A percentile compares a stretch with the other conserved stretches of the same genome.
Evolutionary conservation across 805 yeast species (phyloP).

Genomic region (Hanseniaspora meyeri): DNA sequence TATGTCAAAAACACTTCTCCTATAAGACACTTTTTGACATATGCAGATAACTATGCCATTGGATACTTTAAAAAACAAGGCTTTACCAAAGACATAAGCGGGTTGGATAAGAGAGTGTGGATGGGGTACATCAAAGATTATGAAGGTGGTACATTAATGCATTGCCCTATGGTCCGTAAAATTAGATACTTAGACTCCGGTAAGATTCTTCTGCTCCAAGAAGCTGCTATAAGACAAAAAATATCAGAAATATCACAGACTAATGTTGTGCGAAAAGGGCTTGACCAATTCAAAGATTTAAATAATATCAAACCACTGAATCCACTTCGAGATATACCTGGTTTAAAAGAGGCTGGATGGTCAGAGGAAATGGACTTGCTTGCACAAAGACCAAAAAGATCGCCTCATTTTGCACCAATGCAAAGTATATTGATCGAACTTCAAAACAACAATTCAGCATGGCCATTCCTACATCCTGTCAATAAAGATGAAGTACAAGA

Average conservation of each 20-base stretch:
- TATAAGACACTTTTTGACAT: constrained; percentile 76
- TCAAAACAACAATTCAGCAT: constrained; percentile 89
- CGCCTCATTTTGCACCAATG: constrained; percentile 91
- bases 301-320: constrained; percentile 44
- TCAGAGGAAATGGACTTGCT: constrained; percentile 94
- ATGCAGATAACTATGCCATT: constrained; percentile 97
- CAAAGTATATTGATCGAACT: constrained; percentile 75
- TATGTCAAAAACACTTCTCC: constrained; percentile 82
- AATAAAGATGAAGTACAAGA: constrained; percentile 90
- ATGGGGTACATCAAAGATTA: constrained; percentile 98
- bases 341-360: constrained; percentile 91
- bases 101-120: constrained; percentile 72
- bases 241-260: constrained; percentile 68
- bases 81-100: constrained; percentile 81
- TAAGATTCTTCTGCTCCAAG: constrained; percentile 73
- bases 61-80: constrained; percentile 98
- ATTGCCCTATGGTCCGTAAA: constrained; percentile 83
- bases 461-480: constrained; percentile 95
- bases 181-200: constrained; percentile 81
- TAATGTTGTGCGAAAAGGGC: constrained; percentile 70
- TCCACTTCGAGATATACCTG: constrained; percentile 70
- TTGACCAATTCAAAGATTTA: constrained; percentile 50
- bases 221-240: constrained; percentile 79
- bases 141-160: constrained; percentile 98
- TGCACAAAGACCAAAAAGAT: constrained; percentile 87